Conservation (phyloP, 306 rosid genomes). For the Pterocarpus santalinus region DNA sequence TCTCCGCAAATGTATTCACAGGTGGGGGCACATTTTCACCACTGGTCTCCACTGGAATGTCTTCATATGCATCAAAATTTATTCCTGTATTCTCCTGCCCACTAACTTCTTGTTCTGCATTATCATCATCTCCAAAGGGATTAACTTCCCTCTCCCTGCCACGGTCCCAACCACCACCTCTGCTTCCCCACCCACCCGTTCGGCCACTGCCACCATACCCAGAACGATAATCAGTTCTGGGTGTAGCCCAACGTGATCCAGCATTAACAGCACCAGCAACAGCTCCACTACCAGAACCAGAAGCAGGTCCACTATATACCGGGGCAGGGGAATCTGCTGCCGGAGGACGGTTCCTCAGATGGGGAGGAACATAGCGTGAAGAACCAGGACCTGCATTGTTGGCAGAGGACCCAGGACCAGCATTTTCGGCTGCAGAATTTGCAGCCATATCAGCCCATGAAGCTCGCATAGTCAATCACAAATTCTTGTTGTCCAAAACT, state of each 20-base stretch:
- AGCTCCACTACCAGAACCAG: conserved; percentile 33
- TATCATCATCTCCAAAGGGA: conserved; percentile 66
- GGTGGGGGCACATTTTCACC: conserved; percentile 74
- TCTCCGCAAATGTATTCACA: conserved; percentile 77
- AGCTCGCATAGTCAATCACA: conserved; percentile 65
- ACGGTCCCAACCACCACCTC: conserved; percentile 70
- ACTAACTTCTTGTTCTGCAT: conserved; percentile 46
- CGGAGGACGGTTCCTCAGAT: conserved; percentile 65
- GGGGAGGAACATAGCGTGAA: conserved; percentile 72
- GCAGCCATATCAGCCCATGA: conserved; percentile 88
- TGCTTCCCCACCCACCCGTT: conserved; percentile 62
- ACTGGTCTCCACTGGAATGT: conserved; percentile 73
- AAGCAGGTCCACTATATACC: conserved; percentile 48
- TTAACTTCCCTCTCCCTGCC: conserved; percentile 73
- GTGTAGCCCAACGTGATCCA: conserved; percentile 58
- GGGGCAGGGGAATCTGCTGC: conserved; percentile 56
- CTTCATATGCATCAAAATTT: conserved; percentile 79
- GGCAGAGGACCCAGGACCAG: conserved; percentile 57
- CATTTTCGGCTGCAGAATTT: conserved; percentile 70
- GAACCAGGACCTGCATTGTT: conserved; percentile 50
- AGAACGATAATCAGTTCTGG: conserved; percentile 53
- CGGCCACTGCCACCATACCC: conserved; percentile 62
- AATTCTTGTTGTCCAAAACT: conserved; percentile 41
- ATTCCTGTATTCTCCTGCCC: conserved; percentile 72
- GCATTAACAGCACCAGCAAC: conserved; percentile 48